These are phyloP conservation scores for Russula emetica DNA, from an alignment of 768 basidiomycete genomes.

Conservation along the genomic window DNA sequence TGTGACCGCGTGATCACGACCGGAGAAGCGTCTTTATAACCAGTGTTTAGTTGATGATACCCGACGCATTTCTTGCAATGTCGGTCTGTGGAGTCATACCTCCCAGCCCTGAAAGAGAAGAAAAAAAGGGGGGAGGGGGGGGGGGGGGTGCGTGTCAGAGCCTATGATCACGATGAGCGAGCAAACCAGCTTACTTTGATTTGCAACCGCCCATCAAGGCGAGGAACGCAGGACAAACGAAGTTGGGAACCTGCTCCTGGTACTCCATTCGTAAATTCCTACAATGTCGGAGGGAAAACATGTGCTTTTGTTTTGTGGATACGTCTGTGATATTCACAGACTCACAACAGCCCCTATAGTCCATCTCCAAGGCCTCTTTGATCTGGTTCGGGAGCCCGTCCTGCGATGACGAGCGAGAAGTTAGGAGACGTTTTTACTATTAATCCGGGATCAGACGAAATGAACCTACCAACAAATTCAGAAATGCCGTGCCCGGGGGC, in stretches of 20 bases:
- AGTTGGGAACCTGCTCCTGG: not conserved
- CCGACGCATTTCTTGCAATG: conserved; percentile 6
- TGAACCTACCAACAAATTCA: conserved; percentile 6
- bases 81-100: conserved; percentile 12
- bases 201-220: not conserved
- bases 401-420: not conserved
- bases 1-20: not conserved
- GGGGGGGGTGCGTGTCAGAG: not conserved
- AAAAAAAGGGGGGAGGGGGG: too few relatives aligned
- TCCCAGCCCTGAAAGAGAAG: not conserved
- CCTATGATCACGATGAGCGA: not conserved
- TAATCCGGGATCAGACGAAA: not conserved
- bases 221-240: conserved; percentile 8
- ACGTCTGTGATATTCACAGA: not conserved
- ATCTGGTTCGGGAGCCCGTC: not conserved
- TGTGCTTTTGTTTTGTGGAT: conserved; percentile 7
- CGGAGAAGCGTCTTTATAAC: not conserved
- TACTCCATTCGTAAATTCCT: rapidly evolving
- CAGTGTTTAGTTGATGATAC: not conserved
- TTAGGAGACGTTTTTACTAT: not conserved
- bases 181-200: not conserved
- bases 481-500: not conserved
- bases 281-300: not conserved
- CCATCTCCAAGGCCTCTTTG: not conserved
- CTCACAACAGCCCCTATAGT: not conserved